phyloP scores from a whole-genome alignment of 2,329 filamentous ascomycete genomes.

The Seiridium unicorne region DNA sequence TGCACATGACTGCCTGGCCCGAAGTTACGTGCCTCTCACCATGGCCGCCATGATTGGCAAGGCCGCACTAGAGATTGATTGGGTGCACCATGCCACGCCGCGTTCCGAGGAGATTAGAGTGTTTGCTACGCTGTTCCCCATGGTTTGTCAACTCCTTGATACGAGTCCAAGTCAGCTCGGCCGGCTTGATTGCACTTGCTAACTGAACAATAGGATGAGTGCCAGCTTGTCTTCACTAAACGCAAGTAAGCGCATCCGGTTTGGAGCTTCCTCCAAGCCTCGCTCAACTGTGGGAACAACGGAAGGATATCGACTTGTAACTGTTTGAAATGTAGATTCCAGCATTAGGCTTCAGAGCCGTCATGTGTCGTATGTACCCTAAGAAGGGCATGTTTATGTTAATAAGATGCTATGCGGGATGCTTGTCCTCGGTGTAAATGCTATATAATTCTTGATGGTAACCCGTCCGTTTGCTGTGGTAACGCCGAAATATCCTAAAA shows the following conservation, averaged over 20 bases:
- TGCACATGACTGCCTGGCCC: slow-evolving; percentile 48
- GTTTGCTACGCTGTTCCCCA: slow-evolving; percentile 47
- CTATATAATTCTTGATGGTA: neutral
- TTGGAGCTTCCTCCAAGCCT: neutral
- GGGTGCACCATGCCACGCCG: slow-evolving; percentile 46
- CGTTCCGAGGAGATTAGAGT: slow-evolving; percentile 49
- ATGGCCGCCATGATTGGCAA: slow-evolving; percentile 54
- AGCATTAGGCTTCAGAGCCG: neutral
- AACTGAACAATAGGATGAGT: slow-evolving; percentile 28
- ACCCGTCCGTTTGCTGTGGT: neutral
- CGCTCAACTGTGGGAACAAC: neutral
- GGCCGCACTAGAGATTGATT: slow-evolving; percentile 47
- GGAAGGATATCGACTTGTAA: neutral
- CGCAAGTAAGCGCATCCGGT: slow-evolving; percentile 14
- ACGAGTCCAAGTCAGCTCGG: neutral
- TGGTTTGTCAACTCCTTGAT: slow-evolving; percentile 32
- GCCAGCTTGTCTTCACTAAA: slow-evolving; percentile 32
- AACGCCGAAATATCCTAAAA: neutral
- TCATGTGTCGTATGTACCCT: neutral
- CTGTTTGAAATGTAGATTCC: neutral
- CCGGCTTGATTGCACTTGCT: neutral
- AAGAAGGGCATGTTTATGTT: neutral
- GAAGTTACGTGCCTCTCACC: slow-evolving; percentile 46
- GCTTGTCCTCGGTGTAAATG: neutral
- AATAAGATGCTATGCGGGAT: neutral